phyloP scores from a whole-genome alignment of 2,329 filamentous ascomycete genomes.

The Trichoderma oligosporum region DNA sequence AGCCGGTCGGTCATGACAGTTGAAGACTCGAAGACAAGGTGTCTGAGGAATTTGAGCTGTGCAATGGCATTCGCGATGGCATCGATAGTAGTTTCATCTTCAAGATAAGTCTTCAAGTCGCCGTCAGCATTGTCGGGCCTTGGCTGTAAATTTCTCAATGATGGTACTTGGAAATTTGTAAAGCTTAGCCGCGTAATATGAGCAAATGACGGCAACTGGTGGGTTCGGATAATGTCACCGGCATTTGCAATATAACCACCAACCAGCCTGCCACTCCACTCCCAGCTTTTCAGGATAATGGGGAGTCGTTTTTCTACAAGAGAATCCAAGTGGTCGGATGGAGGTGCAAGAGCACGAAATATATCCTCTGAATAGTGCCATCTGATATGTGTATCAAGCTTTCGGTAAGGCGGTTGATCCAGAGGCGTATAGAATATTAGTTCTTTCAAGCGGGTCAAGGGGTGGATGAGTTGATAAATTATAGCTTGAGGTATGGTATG shows the following conservation, averaged over 20 bases:
- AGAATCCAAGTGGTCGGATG: conserved; percentile 39
- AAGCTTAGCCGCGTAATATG: conserved; percentile 55
- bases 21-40: conserved; percentile 71
- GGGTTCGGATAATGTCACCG: conserved; percentile 49
- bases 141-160: conserved; percentile 38
- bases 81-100: conserved; percentile 43
- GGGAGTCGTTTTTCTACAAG: conserved; percentile 31
- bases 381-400: conserved; percentile 52
- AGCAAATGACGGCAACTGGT: conserved; percentile 54
- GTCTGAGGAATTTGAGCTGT: conserved; percentile 58
- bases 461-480: conserved; percentile 53
- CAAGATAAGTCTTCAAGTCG: conserved; percentile 33
- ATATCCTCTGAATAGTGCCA: conserved; percentile 68
- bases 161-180: conserved; percentile 60
- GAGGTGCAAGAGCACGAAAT: conserved; percentile 58
- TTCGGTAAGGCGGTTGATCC: conserved; percentile 64
- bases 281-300: conserved; percentile 51
- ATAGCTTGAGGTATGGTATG: conserved; percentile 51
- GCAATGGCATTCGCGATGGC: conserved; percentile 34
- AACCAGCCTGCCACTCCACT: conserved; percentile 57
- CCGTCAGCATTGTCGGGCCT: conserved; percentile 31
- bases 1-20: conserved; percentile 65
- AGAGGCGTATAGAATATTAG: conserved; percentile 68
- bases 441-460: conserved; percentile 63
- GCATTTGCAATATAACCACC: conserved; percentile 44